Evolutionary conservation across 176 grass and related monocot species (phyloP), one percentile per base, ranked within the genome.

Genomic region (Pontederia crassipes): DNA sequence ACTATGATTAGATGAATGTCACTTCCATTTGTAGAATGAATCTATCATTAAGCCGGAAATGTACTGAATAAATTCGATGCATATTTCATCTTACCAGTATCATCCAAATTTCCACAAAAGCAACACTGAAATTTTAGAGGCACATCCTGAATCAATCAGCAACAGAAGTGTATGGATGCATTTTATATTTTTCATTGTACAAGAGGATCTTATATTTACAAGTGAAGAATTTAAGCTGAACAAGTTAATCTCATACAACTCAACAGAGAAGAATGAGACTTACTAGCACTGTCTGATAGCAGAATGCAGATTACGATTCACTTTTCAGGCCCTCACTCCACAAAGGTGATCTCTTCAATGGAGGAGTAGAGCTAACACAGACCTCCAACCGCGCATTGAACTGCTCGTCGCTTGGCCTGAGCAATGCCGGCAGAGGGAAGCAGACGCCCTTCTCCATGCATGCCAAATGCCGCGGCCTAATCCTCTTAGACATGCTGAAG

Each of bases 371-470:
- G 3, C 87, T 79, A 18, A 80, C 74, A 64, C 74, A 85, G 11
- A 72, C 70, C 4, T 62, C 74, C 48, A 98, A 66, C 29, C 58
- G 72, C 13, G 74, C 77, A 8, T 61, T 65, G 70, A 98, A 98
- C 71, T 80, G 79, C 57, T 13, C 51, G 12, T 81, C 79, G 12
- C 79, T 81, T 2, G 93, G 84, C 0, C 87, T 74, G 15, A 98
- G 70, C 93, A 98, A 85, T 74, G 68, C 68, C 8, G 79, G 84
- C 17, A 98, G 81, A 26, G 87, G 77, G 76, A 98, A 67, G 66
- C 60, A 64, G 2, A 85, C 66, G 6, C 84, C 93, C 15, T 69
- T 68, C 46, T 62, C 75, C 16, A 81, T 58, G 72, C 93, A 98
- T 1, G 59, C 49, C 74, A 72, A 58, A 74, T 98, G 84, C 10